Conservation (phyloP, 768 basidiomycete species). For the Rhodotorula diobovata region DNA sequence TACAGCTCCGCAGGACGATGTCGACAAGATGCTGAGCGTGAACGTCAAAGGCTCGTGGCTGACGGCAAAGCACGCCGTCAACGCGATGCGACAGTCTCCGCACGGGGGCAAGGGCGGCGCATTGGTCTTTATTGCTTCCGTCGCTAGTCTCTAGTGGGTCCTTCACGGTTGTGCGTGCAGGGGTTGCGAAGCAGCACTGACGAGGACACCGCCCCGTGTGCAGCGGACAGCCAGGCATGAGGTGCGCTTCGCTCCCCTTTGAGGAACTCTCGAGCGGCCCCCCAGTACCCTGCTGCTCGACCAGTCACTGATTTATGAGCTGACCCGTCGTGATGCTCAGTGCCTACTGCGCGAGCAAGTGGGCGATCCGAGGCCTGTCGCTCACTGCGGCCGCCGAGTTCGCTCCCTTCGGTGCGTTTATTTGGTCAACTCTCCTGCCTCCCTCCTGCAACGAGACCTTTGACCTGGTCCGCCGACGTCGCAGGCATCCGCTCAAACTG, state of each 20-base stretch:
- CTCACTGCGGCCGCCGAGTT: conserved; percentile 12
- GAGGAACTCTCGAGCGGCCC: too few relatives aligned
- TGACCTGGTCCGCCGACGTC: too few relatives aligned
- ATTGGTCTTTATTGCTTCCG: neutral
- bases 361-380: conserved; percentile 16
- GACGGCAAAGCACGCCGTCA: conserved; percentile 5
- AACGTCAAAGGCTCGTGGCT: conserved; percentile 20
- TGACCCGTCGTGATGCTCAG: neutral
- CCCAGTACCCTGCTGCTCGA: too few relatives aligned
- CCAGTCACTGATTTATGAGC: too few relatives aligned
- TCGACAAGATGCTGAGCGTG: conserved; percentile 1
- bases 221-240: conserved; percentile 11
- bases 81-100: conserved; percentile 4
- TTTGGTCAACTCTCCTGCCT: too few relatives aligned
- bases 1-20: neutral
- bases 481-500: conserved; percentile 17
- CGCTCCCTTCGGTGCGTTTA: neutral
- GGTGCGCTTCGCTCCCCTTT: neutral
- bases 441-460: too few relatives aligned
- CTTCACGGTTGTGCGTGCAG: accelerated
- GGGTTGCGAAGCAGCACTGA: neutral
- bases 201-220: neutral
- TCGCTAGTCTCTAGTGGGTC: conserved; percentile 4
- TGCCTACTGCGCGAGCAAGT: conserved; percentile 10
- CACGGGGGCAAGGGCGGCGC: neutral